Evolutionary conservation across 2,329 filamentous ascomycete species (phyloP).

Genomic region (Claviceps spartinae): DNA sequence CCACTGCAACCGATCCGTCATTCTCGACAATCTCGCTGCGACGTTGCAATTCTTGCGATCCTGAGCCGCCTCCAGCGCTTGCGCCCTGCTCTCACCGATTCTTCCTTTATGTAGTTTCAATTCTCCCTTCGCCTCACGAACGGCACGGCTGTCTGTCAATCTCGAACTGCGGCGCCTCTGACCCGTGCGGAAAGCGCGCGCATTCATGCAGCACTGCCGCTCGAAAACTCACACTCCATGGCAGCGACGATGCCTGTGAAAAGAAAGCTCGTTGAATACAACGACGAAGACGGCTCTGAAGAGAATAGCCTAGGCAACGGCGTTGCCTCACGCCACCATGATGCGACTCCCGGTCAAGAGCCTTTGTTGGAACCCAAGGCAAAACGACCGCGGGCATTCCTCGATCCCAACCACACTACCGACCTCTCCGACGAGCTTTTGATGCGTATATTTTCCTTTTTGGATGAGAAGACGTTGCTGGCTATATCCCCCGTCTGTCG

Average conservation of each 20-base stretch:
- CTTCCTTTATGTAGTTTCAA: neutral
- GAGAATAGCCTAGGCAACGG: neutral
- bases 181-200: neutral
- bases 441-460: constrained; percentile 65
- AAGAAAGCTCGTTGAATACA: constrained; percentile 10
- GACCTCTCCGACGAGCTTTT: constrained; percentile 76
- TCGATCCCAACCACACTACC: constrained; percentile 48
- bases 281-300: constrained; percentile 1
- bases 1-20: too few species aligned
- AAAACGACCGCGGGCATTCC: constrained; percentile 1
- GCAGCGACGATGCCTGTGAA: constrained; percentile 13
- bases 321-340: neutral
- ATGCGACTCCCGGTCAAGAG: neutral
- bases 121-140: neutral
- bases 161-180: neutral
- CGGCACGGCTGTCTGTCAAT: neutral
- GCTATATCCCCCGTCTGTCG: constrained; percentile 52
- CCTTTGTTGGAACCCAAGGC: neutral
- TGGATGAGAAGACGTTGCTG: constrained; percentile 57
- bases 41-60: too few species aligned
- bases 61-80: neutral
- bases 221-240: neutral
- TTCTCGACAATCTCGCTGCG: too few species aligned
- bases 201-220: neutral
- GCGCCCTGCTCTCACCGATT: neutral